These are phyloP conservation scores for Neltuma alba DNA, from an alignment of 306 rosid genomes.

Conservation along the genomic window DNA sequence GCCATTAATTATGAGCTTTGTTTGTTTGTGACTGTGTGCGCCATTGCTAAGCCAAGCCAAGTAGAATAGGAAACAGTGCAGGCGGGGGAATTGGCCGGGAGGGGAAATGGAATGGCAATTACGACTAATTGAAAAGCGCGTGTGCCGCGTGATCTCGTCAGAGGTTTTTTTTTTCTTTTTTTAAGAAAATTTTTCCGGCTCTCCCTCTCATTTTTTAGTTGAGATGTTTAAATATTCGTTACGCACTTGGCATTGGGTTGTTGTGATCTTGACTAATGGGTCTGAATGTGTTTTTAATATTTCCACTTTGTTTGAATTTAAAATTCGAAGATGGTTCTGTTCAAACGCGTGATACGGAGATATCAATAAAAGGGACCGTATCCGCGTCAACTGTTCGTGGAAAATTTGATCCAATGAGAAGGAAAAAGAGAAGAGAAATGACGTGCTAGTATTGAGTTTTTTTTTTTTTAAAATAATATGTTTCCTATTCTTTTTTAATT, in stretches of 20 bases:
- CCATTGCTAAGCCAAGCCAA: background rate
- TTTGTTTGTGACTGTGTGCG: constrained; percentile 26
- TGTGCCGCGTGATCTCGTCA: background rate
- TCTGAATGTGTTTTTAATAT: background rate
- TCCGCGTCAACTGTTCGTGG: background rate
- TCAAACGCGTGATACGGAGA: background rate
- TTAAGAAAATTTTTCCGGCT: no score
- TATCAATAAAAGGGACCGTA: background rate
- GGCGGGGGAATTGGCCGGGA: constrained; percentile 19
- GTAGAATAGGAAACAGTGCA: constrained; percentile 9
- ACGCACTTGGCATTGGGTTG: background rate
- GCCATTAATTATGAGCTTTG: background rate
- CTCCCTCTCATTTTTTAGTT: background rate
- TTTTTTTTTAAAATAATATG: no score
- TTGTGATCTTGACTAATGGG: constrained; percentile 38
- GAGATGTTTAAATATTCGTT: background rate
- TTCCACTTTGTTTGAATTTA: constrained; percentile 11
- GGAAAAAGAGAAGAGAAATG: background rate
- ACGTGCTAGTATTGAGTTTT: background rate
- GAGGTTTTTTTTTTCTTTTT: background rate
- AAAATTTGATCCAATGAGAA: background rate
- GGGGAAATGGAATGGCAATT: background rate
- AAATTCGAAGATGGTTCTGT: background rate
- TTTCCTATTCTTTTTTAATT: background rate
- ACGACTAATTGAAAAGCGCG: constrained; percentile 27